Percentiles rank a stretch among this genome's conserved stretches.
phyloP scores from a whole-genome alignment of 371 early-diverging fungal species.

The Mortierella sp. region DNA sequence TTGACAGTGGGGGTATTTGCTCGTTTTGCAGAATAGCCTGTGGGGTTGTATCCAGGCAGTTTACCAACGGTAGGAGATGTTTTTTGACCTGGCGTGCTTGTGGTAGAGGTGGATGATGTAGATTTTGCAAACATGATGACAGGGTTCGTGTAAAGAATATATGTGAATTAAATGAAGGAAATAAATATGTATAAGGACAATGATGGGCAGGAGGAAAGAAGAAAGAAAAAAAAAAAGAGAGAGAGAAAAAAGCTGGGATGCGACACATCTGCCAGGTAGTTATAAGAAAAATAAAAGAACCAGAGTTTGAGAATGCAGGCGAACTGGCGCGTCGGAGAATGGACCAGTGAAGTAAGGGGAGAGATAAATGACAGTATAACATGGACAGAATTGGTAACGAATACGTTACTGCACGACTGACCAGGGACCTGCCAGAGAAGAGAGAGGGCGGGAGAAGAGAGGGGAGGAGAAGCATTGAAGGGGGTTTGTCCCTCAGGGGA shows the following conservation, averaged over 20 bases:
- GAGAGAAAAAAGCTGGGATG: neutral
- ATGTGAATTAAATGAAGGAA: neutral
- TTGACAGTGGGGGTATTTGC: neutral
- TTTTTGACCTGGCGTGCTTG: neutral
- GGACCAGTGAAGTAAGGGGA: conserved; percentile 6
- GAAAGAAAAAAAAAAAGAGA: no score
- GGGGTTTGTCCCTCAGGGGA: conserved; percentile 7
- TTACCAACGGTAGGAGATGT: conserved; percentile 15
- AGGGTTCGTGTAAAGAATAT: neutral
- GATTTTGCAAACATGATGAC: conserved; percentile 19
- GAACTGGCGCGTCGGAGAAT: conserved; percentile 4
- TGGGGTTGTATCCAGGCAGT: conserved; percentile 23
- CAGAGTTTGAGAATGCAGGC: neutral
- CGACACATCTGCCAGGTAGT: neutral
- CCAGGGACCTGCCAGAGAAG: neutral
- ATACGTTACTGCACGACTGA: neutral
- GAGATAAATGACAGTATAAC: conserved; percentile 2
- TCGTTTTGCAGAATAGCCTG: conserved; percentile 7
- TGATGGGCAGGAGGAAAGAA: neutral
- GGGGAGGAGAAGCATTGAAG: neutral
- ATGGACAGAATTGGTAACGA: neutral
- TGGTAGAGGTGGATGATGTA: neutral
- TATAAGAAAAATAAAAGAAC: neutral
- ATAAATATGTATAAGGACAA: neutral
- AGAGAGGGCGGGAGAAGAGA: neutral